Evolutionary conservation across 768 basidiomycete species (phyloP).

Genomic region (Rhizopogon vinicolor): DNA sequence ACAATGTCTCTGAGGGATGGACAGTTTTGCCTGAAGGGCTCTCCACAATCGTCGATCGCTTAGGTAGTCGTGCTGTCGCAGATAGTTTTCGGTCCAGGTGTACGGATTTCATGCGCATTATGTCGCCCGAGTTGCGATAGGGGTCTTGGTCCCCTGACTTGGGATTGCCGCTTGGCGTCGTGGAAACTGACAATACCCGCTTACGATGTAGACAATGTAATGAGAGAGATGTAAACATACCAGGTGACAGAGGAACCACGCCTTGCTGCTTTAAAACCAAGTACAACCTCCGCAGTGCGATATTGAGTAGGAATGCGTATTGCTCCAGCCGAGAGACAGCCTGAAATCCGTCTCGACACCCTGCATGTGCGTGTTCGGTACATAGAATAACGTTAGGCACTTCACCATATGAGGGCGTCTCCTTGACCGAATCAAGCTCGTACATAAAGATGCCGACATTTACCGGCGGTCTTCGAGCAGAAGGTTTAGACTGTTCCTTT

Average conservation of each 20-base stretch:
- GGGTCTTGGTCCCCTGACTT: slow-evolving; percentile 54
- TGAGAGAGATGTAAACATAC: slow-evolving; percentile 34
- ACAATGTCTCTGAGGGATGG: slow-evolving; percentile 59
- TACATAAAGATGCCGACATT: slow-evolving; percentile 78
- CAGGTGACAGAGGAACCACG: slow-evolving; percentile 78
- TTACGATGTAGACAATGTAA: slow-evolving; percentile 8
- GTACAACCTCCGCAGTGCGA: slow-evolving; percentile 88
- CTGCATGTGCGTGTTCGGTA: slow-evolving; percentile 64
- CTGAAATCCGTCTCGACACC: slow-evolving; percentile 76
- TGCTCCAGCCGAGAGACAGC: slow-evolving; percentile 93
- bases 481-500: slow-evolving; percentile 51
- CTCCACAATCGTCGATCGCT: slow-evolving; percentile 93
- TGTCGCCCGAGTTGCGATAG: slow-evolving; percentile 84
- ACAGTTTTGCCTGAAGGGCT: slow-evolving; percentile 87
- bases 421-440: slow-evolving; percentile 64
- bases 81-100: slow-evolving; percentile 95
- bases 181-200: slow-evolving; percentile 18
- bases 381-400: slow-evolving; percentile 76
- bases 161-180: slow-evolving; percentile 25
- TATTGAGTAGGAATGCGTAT: slow-evolving; percentile 95
- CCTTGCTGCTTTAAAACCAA: slow-evolving; percentile 84
- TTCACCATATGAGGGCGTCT: slow-evolving; percentile 65
- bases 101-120: slow-evolving; percentile 92
- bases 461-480: slow-evolving; percentile 71
- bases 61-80: slow-evolving; percentile 86